phyloP scores from a whole-genome alignment of 192 early-diverging fungal genomes.

The Cladochytrium replicatum region DNA sequence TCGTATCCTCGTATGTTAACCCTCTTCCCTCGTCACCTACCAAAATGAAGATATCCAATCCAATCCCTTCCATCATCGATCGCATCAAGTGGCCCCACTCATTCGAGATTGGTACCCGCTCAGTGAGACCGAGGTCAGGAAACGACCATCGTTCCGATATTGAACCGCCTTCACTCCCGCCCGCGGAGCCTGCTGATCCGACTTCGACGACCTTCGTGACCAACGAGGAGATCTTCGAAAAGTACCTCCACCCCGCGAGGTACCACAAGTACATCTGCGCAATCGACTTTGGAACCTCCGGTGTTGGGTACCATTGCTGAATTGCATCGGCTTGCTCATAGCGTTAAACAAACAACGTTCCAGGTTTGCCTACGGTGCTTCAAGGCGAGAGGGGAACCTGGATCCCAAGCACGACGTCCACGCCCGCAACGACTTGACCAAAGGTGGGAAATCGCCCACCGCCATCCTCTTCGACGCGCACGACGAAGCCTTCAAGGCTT shows the following conservation, averaged over 20 bases:
- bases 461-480: background rate
- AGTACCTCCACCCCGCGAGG: background rate
- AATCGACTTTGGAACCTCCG: background rate
- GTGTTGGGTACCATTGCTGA: background rate
- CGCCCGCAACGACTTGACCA: background rate
- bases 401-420: background rate
- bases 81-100: too few relatives aligned
- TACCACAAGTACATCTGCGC: background rate
- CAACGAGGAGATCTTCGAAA: background rate
- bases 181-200: too few relatives aligned
- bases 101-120: too few relatives aligned
- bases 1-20: too few relatives aligned
- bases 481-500: background rate
- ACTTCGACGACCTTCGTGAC: too few relatives aligned
- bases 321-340: background rate
- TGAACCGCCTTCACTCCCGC: too few relatives aligned
- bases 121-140: too few relatives aligned
- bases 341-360: background rate
- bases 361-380: background rate
- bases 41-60: too few relatives aligned
- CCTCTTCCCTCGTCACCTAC: too few relatives aligned
- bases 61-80: too few relatives aligned
- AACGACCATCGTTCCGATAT: too few relatives aligned
- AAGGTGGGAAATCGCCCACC: background rate
- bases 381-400: background rate